Base-by-base conservation (phyloP, 768 basidiomycete species). In the Pisolithus microcarpus region DNA sequence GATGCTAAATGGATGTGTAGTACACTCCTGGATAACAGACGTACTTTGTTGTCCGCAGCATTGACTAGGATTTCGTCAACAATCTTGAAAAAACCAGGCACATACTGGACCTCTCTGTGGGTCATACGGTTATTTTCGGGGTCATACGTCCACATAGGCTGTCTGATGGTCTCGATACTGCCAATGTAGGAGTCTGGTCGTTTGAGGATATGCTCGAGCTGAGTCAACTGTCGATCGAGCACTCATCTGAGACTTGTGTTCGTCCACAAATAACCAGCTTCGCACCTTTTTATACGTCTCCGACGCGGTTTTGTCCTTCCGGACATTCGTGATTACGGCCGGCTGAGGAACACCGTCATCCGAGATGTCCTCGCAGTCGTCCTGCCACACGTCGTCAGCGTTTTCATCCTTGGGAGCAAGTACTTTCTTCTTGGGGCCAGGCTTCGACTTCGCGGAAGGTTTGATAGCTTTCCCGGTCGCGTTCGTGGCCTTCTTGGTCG, bases 61-160 rank as follows among this genome's bases (percentile, higher is more conserved):
- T 99, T 99, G 60, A 99, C 96, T 3, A 99, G 75, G 61, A 99
- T 99, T 72, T 99, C 96, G 62, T 99, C 96, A 13, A 99, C 86
- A 61, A 99, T 99, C 77, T 99, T 99, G 80, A 94, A 93, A 68
- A 99, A 95, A 48, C 94, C 96, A 0, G 96, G 96, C 2, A 97
- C 94, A 63, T 86, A 99, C 60, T 82, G 89, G 56, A 86, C 87
- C 44, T 84, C 92, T 61, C 85, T 78, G 60, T 82, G 69, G 1
- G 81, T 81, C 85, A 99, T 92, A 26, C 84, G 84, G 61, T 91
- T 93, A 37, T 72, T 80, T 34, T 84, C 84, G 1, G 80, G 74
- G 65, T 98, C 92, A 64, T 84, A 95, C 2, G 91, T 91, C 96
- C 96, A 99, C 83, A 98, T 92, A 24, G 70, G 59, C 64, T 94